These are phyloP conservation scores for Calonectria henricotiae DNA, from an alignment of 2,329 filamentous ascomycete genomes.

Conservation along the genomic window DNA sequence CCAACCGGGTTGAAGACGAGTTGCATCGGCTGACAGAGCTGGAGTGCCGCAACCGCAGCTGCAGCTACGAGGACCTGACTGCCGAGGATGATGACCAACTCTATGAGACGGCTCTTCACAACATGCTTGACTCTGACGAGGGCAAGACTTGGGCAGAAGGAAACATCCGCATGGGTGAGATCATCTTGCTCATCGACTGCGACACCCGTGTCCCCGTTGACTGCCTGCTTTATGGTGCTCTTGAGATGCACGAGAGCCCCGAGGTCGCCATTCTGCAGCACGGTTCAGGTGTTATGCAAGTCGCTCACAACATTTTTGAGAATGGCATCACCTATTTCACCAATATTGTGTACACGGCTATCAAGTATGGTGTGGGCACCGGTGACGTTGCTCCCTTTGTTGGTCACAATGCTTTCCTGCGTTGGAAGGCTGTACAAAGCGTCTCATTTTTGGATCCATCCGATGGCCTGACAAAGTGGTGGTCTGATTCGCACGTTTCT, in stretches of 20 bases:
- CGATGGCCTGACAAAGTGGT: slow-evolving; percentile 76
- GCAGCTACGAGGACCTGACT: slow-evolving; percentile 61
- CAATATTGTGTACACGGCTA: slow-evolving; percentile 82
- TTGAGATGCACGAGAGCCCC: slow-evolving; percentile 80
- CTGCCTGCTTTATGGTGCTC: slow-evolving; percentile 79
- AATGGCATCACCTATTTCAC: slow-evolving; percentile 84
- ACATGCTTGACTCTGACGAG: slow-evolving; percentile 67
- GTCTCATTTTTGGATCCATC: slow-evolving; percentile 47
- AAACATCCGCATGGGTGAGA: slow-evolving; percentile 72
- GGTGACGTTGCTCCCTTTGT: slow-evolving; percentile 84
- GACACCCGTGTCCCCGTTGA: slow-evolving; percentile 77
- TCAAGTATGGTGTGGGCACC: slow-evolving; percentile 79
- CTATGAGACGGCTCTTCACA: slow-evolving; percentile 64
- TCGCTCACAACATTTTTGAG: slow-evolving; percentile 81
- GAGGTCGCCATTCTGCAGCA: slow-evolving; percentile 83
- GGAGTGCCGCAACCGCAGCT: slow-evolving; percentile 45
- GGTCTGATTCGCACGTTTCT: slow-evolving; percentile 83
- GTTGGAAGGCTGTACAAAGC: slow-evolving; percentile 69
- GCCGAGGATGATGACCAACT: slow-evolving; percentile 62
- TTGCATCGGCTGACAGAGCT: slow-evolving; percentile 54
- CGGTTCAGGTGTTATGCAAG: slow-evolving; percentile 83
- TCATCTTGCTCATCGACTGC: slow-evolving; percentile 77
- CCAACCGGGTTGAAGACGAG: slow-evolving; percentile 70
- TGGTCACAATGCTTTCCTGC: slow-evolving; percentile 83
- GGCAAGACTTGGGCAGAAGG: slow-evolving; percentile 72